Base-by-base conservation (phyloP, 495 filamentous ascomycete species). In the Pyrenula aspistea region DNA sequence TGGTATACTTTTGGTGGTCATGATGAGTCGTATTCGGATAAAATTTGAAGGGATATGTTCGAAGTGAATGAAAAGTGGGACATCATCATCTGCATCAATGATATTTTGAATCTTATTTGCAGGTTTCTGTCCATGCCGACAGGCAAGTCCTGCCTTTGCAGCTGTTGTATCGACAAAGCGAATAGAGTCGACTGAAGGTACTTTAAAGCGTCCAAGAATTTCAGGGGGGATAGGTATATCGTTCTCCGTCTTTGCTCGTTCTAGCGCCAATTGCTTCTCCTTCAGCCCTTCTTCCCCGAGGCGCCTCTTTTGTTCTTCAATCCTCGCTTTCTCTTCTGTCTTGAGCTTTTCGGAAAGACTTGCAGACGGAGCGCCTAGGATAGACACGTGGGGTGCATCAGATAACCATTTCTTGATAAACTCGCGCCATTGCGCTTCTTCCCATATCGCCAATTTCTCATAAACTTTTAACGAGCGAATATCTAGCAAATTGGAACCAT, bases 61-160 rank as follows among this genome's bases (percentile, higher is more conserved):
- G 62, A 93, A 99, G 70, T 99, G 94, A n/a, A 99, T 77, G 69
- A 96, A 99, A 1, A 96, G 75, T 1, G 91, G 88, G 42, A 81
- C 61, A 53, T 78, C 77, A 10, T 77, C 74, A 55, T 91, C 83
- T 22, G 77, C 73, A 62, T 96, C 88, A 53, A 98, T 79, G 51
- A 84, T 65, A 55, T 83, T 77, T 66, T 98, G 93, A n/a, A 86
- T 76, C 0, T 76, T 63, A 63, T 89, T 92, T 21, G 83, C 71
- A 0, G 80, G 73, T 24, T 63, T 73, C 31, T 42, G 4, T 10
- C 89, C 89, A 57, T 89, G 71, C 57, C 81, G 76, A 56, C 82
- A 73, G 12, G 94, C 94, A 61, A 83, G 70, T 47, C 94, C 93
- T 24, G 91, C 89, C 55, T 90, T 77, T 25, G 91, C 93, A 1